phyloP scores from a whole-genome alignment of 305 asterid genomes.

The Fraxinus dipetala region DNA sequence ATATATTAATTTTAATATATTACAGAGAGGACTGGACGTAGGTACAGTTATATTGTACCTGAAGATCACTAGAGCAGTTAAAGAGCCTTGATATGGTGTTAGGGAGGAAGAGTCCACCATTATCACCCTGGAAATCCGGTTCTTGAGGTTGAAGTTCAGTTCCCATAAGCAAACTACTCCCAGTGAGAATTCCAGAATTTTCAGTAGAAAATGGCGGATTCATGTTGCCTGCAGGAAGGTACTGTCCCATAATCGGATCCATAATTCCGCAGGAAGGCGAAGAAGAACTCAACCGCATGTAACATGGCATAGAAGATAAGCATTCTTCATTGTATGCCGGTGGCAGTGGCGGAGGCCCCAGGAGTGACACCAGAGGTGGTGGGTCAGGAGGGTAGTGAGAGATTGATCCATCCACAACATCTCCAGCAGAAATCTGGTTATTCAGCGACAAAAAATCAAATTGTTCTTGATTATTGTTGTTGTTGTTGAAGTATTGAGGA shows the following conservation, averaged over 20 bases:
- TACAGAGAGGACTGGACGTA: too few species aligned
- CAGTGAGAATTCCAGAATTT: constrained; percentile 39
- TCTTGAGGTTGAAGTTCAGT: constrained; percentile 54
- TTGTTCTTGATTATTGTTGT: constrained; percentile 37
- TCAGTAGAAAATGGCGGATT: constrained; percentile 42
- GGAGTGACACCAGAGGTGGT: constrained; percentile 28
- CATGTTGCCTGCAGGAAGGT: constrained; percentile 34
- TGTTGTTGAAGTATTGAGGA: constrained; percentile 33
- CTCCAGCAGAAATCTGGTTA: constrained; percentile 26
- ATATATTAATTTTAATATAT: neutral
- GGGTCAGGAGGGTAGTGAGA: constrained; percentile 31
- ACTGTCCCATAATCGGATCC: constrained; percentile 49
- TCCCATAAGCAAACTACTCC: constrained; percentile 46
- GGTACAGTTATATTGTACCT: constrained; percentile 34
- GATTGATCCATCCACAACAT: constrained; percentile 23
- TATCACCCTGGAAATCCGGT: constrained; percentile 66
- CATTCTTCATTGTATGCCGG: constrained; percentile 53
- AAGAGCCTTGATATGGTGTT: constrained; percentile 48
- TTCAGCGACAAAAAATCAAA: constrained; percentile 37
- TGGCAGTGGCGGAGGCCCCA: constrained; percentile 39
- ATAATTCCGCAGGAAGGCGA: constrained; percentile 41
- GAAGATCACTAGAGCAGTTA: constrained; percentile 55
- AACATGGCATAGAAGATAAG: constrained; percentile 44
- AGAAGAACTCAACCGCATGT: constrained; percentile 38
- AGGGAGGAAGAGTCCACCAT: constrained; percentile 48